Evolutionary conservation across 495 filamentous ascomycete genomes (phyloP).

Genomic region (Hypomontagnella monticulosa): DNA sequence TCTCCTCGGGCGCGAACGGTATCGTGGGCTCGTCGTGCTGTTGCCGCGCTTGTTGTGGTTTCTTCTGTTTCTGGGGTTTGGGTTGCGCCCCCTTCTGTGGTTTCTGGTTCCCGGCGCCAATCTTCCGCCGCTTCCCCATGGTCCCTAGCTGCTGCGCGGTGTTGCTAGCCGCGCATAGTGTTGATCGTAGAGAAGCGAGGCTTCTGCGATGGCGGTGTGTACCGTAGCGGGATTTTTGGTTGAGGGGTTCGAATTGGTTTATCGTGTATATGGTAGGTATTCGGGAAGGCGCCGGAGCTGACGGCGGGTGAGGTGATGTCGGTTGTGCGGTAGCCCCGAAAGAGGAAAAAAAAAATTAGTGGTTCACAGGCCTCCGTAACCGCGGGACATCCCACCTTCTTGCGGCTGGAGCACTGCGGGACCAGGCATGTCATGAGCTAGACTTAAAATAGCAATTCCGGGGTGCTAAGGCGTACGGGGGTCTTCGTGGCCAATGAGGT

Average conservation of each 20-base stretch:
- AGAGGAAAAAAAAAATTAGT: conserved; percentile 33
- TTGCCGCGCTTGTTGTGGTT: conserved; percentile 28
- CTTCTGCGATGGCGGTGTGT: neutral
- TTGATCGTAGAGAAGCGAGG: conserved; percentile 1
- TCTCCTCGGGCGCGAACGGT: conserved; percentile 76
- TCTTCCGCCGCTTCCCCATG: conserved; percentile 53
- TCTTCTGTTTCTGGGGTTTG: conserved; percentile 38
- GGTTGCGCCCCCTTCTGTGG: conserved; percentile 25
- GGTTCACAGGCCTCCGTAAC: conserved; percentile 31
- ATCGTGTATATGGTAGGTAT: conserved; percentile 5
- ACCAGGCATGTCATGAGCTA: conserved; percentile 25
- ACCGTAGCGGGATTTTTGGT: neutral
- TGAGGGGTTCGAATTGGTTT: neutral
- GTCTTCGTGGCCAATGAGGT: conserved; percentile 22
- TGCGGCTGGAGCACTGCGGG: conserved; percentile 35
- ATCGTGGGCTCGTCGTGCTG: conserved; percentile 66
- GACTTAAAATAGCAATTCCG: conserved; percentile 34
- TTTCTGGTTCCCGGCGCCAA: conserved; percentile 22
- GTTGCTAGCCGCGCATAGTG: conserved; percentile 37
- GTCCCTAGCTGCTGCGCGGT: conserved; percentile 9
- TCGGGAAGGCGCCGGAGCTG: conserved; percentile 5
- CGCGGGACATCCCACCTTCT: conserved; percentile 39
- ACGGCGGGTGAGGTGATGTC: conserved; percentile 32
- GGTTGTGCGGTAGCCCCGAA: conserved; percentile 16
- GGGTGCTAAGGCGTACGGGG: conserved; percentile 20